Conservation (phyloP, 2,329 filamentous ascomycete species). For the Drechslera avenae region DNA sequence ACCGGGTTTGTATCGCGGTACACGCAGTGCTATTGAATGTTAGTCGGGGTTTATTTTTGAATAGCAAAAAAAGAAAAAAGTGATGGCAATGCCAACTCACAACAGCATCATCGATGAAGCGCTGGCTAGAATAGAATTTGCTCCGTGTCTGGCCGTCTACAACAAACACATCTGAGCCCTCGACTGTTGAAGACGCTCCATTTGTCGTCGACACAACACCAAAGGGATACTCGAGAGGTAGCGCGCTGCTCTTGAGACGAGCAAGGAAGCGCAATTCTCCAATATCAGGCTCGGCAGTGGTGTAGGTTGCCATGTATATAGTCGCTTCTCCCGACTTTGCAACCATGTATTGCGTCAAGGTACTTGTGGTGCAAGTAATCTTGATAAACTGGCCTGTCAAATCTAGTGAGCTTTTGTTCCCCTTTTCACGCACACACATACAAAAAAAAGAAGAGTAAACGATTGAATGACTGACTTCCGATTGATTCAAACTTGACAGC, state of each 20-base stretch:
- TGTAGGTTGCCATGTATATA: constrained; percentile 64
- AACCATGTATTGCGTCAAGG: constrained; percentile 69
- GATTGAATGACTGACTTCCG: constrained; percentile 36
- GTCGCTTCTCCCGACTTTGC: constrained; percentile 64
- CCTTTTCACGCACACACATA: too few relatives aligned
- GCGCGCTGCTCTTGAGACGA: constrained; percentile 57
- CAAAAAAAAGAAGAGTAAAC: neutral
- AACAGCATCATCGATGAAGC: constrained; percentile 68
- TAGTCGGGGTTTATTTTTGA: neutral
- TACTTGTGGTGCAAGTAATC: constrained; percentile 64
- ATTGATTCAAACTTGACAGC: constrained; percentile 55
- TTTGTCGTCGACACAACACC: constrained; percentile 60
- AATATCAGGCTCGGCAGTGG: constrained; percentile 52
- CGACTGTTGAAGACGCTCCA: constrained; percentile 58
- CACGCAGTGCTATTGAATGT: constrained; percentile 59
- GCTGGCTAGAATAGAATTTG: constrained; percentile 72
- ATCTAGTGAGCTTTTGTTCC: neutral
- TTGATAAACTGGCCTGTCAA: constrained; percentile 58
- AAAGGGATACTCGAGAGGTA: constrained; percentile 46
- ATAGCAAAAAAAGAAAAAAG: neutral
- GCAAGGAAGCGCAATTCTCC: constrained; percentile 68
- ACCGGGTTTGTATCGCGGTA: constrained; percentile 54
- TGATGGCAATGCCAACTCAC: constrained; percentile 11
- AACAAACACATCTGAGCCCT: constrained; percentile 59
- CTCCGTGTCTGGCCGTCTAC: constrained; percentile 67